Percentiles rank a stretch among this genome's conserved stretches.
phyloP scores from a whole-genome alignment of 2,329 filamentous ascomycete genomes.

The Aspergillus tamarii region DNA sequence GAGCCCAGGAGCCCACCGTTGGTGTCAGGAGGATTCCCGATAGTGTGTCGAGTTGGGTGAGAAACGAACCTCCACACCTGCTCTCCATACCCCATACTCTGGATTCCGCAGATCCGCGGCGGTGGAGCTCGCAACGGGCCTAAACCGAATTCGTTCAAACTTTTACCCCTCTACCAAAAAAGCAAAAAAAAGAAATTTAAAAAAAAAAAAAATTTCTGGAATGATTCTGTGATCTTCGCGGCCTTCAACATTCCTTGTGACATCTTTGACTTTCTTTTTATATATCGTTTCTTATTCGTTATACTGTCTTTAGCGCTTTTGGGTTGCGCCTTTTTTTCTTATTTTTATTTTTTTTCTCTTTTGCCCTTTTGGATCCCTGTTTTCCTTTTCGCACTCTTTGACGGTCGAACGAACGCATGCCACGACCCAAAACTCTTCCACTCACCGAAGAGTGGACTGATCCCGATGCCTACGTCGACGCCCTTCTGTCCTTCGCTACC shows the following conservation, averaged over 20 bases:
- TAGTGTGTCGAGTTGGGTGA: not conserved
- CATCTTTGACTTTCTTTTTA: constrained; percentile 3
- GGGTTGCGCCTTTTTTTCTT: too few species aligned
- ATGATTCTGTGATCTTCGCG: not conserved
- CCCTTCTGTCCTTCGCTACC: constrained; percentile 74
- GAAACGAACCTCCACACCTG: constrained; percentile 7
- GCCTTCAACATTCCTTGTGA: not conserved
- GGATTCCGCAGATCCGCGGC: not conserved
- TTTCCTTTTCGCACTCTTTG: not conserved
- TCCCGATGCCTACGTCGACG: constrained; percentile 76
- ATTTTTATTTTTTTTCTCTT: not conserved
- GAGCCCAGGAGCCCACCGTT: not conserved
- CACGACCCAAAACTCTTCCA: constrained; percentile 62
- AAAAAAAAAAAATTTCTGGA: constrained; percentile 9
- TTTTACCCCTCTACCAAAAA: constrained; percentile 3
- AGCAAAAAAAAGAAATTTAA: not conserved
- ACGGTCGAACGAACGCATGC: constrained; percentile 40
- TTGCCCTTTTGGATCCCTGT: not conserved
- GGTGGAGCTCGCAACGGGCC: constrained; percentile 1
- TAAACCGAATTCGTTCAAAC: not conserved
- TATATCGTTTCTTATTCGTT: not conserved
- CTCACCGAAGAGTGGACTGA: constrained; percentile 70
- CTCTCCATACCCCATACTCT: constrained; percentile 5
- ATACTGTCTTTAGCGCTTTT: not conserved
- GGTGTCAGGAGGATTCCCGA: not conserved